Evolutionary conservation across 2,329 filamentous ascomycete species (phyloP), one percentile per base, ranked within the genome.

Genomic region (Epicoccum nigrum): DNA sequence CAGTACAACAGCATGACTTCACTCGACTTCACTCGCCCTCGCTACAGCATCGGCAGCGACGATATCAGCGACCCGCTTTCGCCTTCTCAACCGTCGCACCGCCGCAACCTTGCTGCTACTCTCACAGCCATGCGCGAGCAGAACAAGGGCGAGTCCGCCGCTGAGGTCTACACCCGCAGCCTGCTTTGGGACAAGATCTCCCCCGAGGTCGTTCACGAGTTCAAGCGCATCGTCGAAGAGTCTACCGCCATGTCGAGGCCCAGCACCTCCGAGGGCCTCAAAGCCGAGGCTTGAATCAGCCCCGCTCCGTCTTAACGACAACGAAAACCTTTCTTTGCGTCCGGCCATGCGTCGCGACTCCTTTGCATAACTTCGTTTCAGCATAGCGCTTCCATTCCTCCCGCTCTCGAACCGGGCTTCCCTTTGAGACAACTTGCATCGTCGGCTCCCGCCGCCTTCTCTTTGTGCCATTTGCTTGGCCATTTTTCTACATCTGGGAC

Each of bases 121-220:
- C 83, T 97, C 38, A 86, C 88, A 42, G 86, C 84, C 37, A 90
- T 96, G 85, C 86, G 90, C 59, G 79, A 79, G 62, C 84, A 82
- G 64, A 83, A 81, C 67, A 90, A 90, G 75, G 84, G 88, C 49
- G 77, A 78, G 62, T 83, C 84, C 43, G 88, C 87, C 39, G 89
- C 92, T 50, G 92, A 97, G 66, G 90, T 97, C 33, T 96, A 96
- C 77, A 95, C 92, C 27, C 85, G 93, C 51, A 96, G 91, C 56
- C 82, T 97, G 55, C 85, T 97, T 51, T 96, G 91, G 90, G 92
- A 97, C 68, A 90, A 92, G 74, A 92, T 97, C 64, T 92, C 94
- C 12, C 83, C 86, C 63, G 92, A 97, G 59, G 92, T 97, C 40
- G 91, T 99, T 45, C 86, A 87, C 63, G 91, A 93, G 72, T 97